Evolutionary conservation across 2,329 filamentous ascomycete species (phyloP), one percentile per base, ranked within the genome.

Genomic region (Dothistroma septosporum): DNA sequence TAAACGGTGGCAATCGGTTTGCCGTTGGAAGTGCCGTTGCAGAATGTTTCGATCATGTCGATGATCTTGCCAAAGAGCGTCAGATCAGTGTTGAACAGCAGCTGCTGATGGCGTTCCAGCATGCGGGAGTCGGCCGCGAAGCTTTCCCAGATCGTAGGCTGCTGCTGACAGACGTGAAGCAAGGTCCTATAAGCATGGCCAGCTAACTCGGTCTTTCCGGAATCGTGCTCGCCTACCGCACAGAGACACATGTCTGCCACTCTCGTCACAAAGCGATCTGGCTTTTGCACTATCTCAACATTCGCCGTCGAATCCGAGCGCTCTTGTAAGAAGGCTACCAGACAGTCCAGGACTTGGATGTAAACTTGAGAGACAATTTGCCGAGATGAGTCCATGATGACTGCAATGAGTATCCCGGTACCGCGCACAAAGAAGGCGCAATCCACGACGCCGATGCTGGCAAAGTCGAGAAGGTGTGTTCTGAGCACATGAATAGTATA

Each of bases 401-500:
- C 47, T 11, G 59, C 60, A 9, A 68, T 58, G 9, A 76, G 61
- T 5, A 72, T 48, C 11, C 62, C 64, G 11, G 69, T 61, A 22
- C 68, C 68, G 32, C 65, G 67, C 22, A 65, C 32, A 22, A 74
- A 58, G 61, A 74, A 75, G 1, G 35, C 49, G 35, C 65, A 62
- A 31, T 74, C 69, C 2, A 65, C 66, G 8, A 71, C 67, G 14
- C 69, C 72, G 6, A 72, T 52, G 12, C 63, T 56, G 8, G 70
- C 61, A 41, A 70, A 71, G 53, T 73, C 69, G 14, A 63, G 53
- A 24, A 91, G 79, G 70, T 87, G 88, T 58, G 85, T 82, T 22
- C 80, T 77, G 44, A 96, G 78, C 0, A 87, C 84, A 69, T 88
- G 82, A 0, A 91, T 76, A 2, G 88, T 87, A 71, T 92, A 95